phyloP scores from a whole-genome alignment of 2,329 filamentous ascomycete genomes.

The Fusarium tricinctum region DNA sequence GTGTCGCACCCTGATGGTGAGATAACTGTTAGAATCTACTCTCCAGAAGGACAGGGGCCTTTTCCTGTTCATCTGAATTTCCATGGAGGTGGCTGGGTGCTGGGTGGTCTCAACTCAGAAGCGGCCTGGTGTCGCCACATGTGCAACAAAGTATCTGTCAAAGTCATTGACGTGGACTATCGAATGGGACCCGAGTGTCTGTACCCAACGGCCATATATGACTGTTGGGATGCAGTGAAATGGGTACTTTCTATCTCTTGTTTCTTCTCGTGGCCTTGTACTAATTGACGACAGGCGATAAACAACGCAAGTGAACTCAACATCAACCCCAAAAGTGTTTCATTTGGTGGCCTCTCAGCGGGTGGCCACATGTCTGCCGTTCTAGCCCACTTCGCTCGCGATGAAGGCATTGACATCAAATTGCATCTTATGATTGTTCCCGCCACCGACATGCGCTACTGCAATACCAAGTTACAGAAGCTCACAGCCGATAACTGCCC shows the following conservation, averaged over 20 bases:
- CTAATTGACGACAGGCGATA: neutral
- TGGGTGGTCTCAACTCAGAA: neutral
- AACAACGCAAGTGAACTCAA: neutral
- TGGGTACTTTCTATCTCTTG: neutral
- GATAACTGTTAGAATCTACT: neutral
- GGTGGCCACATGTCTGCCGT: constrained; percentile 16
- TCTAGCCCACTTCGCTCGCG: neutral
- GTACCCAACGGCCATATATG: constrained; percentile 11
- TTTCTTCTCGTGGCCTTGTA: too few species aligned
- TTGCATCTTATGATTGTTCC: constrained; percentile 16
- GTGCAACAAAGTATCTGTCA: constrained; percentile 3
- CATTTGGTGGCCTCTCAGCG: constrained; percentile 6
- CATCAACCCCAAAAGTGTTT: neutral
- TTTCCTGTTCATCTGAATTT: constrained; percentile 13
- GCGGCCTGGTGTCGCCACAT: constrained; percentile 8
- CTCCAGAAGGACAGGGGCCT: neutral
- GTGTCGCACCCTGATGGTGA: neutral
- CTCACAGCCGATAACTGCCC: neutral
- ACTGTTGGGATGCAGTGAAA: constrained; percentile 15
- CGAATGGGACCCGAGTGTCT: neutral
- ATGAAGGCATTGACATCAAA: neutral
- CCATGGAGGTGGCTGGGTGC: constrained; percentile 5
- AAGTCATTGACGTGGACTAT: constrained; percentile 7
- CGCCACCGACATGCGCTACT: constrained; percentile 13
- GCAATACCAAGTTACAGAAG: neutral